Conservation (phyloP, 805 yeast species). For the Millerozyma acaciae region DNA sequence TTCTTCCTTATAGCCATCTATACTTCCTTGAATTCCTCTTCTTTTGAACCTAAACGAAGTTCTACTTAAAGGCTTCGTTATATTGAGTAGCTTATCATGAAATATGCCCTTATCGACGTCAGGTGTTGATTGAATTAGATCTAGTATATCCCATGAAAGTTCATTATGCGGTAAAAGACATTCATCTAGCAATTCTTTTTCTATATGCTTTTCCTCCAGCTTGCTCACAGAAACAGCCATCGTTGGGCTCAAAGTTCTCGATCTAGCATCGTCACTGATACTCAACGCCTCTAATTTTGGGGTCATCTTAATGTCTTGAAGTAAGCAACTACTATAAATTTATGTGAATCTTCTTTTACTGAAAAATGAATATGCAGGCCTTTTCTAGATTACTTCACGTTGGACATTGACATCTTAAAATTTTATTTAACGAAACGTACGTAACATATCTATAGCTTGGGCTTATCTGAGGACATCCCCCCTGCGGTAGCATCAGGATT, state of each 20-base stretch:
- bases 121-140: constrained; percentile 60
- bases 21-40: constrained; percentile 67
- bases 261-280: too few relatives aligned
- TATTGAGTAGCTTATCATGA: constrained; percentile 45
- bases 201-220: not conserved
- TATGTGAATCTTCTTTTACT: too few relatives aligned
- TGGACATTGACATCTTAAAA: too few relatives aligned
- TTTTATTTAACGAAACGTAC: too few relatives aligned
- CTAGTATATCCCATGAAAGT: constrained; percentile 68
- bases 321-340: too few relatives aligned
- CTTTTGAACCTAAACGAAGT: constrained; percentile 67
- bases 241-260: not conserved
- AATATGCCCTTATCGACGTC: constrained; percentile 32
- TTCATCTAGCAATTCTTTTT: constrained; percentile 21
- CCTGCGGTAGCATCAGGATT: constrained; percentile 58
- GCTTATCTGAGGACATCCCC: constrained; percentile 43
- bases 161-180: constrained; percentile 61
- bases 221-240: not conserved
- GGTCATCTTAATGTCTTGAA: too few relatives aligned
- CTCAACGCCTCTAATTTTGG: too few relatives aligned
- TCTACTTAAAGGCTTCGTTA: constrained; percentile 62
- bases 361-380: too few relatives aligned
- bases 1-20: constrained; percentile 61
- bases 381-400: too few relatives aligned
- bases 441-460: constrained; percentile 44